Percentiles rank a stretch among this genome's conserved stretches.
phyloP scores from a whole-genome alignment of 2,329 filamentous ascomycete genomes.

The Nigrospora sphaerica region DNA sequence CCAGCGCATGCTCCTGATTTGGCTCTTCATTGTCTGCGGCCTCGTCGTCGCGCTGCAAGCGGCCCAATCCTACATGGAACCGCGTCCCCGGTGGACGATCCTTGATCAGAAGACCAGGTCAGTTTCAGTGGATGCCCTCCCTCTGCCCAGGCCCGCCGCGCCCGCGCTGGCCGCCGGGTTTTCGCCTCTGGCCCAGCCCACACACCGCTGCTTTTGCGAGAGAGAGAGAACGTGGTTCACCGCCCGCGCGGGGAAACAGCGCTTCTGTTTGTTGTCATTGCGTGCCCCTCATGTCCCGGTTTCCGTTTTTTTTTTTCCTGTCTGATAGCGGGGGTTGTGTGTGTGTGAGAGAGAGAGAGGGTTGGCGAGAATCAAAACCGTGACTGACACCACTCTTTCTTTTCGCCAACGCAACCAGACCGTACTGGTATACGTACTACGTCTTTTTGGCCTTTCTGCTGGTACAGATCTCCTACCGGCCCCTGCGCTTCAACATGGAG shows the following conservation, averaged over 20 bases:
- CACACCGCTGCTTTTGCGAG: too few species aligned
- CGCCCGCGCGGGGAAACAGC: too few species aligned
- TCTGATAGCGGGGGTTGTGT: too few species aligned
- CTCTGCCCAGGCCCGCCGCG: background rate
- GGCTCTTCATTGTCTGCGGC: constrained; percentile 10
- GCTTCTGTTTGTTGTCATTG: too few species aligned
- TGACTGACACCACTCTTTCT: background rate
- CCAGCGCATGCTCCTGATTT: constrained; percentile 12
- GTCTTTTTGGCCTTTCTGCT: constrained; percentile 11
- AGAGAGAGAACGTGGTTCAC: too few species aligned
- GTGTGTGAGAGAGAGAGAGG: too few species aligned
- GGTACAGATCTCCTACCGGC: constrained; percentile 11
- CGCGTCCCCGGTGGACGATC: constrained; percentile 8
- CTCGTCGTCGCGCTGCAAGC: constrained; percentile 10
- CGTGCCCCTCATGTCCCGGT: too few species aligned
- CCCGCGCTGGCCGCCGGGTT: too few species aligned
- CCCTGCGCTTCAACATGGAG: constrained; percentile 6
- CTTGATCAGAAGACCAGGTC: constrained; percentile 7
- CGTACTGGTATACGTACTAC: constrained; percentile 14
- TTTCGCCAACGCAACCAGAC: constrained; percentile 1
- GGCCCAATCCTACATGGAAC: constrained; percentile 9
- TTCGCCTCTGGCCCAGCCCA: too few species aligned
- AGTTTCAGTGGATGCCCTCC: background rate
- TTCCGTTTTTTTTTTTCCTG: too few species aligned
- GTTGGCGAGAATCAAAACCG: too few species aligned